Base-by-base conservation (phyloP, 75 land plant genomes). In the Cunninghamia lanceolata region DNA sequence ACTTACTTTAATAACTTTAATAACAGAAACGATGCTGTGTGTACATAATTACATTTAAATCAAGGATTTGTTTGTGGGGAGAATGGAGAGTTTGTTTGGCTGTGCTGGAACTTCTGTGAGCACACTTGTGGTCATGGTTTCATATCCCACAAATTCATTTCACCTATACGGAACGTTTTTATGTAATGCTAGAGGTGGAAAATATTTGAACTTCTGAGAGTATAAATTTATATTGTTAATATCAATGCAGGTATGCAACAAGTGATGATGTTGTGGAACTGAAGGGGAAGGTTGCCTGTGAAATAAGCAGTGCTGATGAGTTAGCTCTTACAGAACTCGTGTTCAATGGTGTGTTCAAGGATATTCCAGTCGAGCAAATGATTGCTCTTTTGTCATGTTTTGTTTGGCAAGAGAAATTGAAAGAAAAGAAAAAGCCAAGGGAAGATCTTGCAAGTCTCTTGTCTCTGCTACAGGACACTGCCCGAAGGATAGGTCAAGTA, bases 351-450 rank as follows among this genome's bases (percentile, higher is more conserved):
- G 90, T 87, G 11, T 88, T 98, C 50, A 98, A 98, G 85, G 99
- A 98, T 86, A 84, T 87, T 36, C 90, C 90, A 50, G 88, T 92
- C 59, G 99, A 98, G 84, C 95, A 96, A 77, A 90, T 94, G 93
- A 93, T 94, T n/a, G 92, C 99, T n/a, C 92, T 98, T 17, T 92
- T 98, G 43, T 98, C 99, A n/a, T 98, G 99, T 89, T 92, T 98
- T 86, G 99, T 98, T 42, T 98, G 99, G 99, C 99, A 95, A 86
- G 99, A 98, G 84, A 98, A 97, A 80, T 92, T 93, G 76, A 92
- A 93, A 81, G 93, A 91, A 83, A 89, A 90, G 42, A 82, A 59
- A 59, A 96, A 96, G 79, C 93, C 96, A 11, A 88, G 95, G 79
- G 99, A 98, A 40, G 99, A 95, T 81, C 95, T 98, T 35, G 95